Evolutionary conservation across 257 asterid genomes (phyloP).

Genomic region (Scutellaria barbata): DNA sequence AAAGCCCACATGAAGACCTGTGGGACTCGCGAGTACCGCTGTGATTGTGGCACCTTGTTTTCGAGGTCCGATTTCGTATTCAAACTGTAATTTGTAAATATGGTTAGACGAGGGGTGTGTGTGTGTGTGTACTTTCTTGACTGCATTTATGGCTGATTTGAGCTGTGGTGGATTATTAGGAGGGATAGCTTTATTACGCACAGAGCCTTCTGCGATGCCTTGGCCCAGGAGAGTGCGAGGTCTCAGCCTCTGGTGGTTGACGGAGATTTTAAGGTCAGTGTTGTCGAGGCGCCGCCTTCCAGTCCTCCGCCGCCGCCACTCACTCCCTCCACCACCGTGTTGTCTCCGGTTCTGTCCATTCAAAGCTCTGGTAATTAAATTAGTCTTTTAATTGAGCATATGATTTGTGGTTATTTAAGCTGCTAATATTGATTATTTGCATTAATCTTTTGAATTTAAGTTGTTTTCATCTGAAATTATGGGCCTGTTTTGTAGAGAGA

Average conservation of each 20-base stretch:
- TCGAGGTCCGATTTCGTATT: slow-evolving; percentile 53
- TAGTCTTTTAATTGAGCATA: too few species aligned
- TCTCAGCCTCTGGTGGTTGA: slow-evolving; percentile 40
- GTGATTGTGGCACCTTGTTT: slow-evolving; percentile 92
- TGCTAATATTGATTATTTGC: too few species aligned
- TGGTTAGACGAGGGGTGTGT: too few species aligned
- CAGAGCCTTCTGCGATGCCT: slow-evolving; percentile 89
- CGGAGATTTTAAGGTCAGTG: slow-evolving; percentile 43
- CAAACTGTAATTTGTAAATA: not conserved
- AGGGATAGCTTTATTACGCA: slow-evolving; percentile 92
- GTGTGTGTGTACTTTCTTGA: not conserved
- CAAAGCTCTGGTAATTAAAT: slow-evolving; percentile 76
- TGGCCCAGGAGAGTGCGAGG: slow-evolving; percentile 77
- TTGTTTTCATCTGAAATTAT: too few species aligned
- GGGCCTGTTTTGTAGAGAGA: too few species aligned
- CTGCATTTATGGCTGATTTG: not conserved
- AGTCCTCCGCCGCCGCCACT: slow-evolving; percentile 88
- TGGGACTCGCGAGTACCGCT: slow-evolving; percentile 86
- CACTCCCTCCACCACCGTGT: slow-evolving; percentile 78
- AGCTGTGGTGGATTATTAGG: slow-evolving; percentile 45
- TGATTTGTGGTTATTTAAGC: too few species aligned
- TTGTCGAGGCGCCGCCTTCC: slow-evolving; percentile 34
- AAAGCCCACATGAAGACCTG: slow-evolving; percentile 95
- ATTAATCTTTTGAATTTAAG: too few species aligned
- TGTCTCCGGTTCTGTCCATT: slow-evolving; percentile 87